Evolutionary conservation across 2,329 filamentous ascomycete species (phyloP), one percentile per base, ranked within the genome.

Genomic region (Calonectria pauciramosa): DNA sequence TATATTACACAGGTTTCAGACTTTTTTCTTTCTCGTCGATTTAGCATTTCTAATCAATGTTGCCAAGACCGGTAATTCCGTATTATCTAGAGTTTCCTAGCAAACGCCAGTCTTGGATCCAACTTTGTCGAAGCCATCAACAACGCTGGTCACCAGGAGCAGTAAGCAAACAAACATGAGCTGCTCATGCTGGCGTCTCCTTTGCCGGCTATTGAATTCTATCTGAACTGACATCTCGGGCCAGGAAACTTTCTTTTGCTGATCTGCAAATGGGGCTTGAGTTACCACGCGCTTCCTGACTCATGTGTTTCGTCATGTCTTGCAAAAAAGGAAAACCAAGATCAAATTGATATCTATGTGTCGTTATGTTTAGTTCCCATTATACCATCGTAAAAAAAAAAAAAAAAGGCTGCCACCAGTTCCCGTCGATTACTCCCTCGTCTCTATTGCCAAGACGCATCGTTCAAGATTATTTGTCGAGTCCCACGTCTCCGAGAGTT

Each of bases 261-360:
- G 32, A 38, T 38, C 34, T 16, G 3, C 32, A 10, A 41, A 26
- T 23, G 9, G 9, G 23, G 14, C 34, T 23, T 11, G n/a, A 38
- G 56, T 16, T 28, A 26, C 18, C 18, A 30, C 20, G 9, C 3
- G 16, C 20, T 11, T 7, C 8, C 38, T 63, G 34, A 63, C 36
- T 26, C 34, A 18, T 20, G 26, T 20, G 14, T 38, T 28, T 38
- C 23, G 36, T 38, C 26, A 63, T 28, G 4, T 41, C 34, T 28
- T 63, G 36, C 56, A 5, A 41, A 23, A 23, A 63, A 34, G 13
- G 7, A 26, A 63, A 41, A 63, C 38, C 16, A 59, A 63, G 34
- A 30, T 41, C 56, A 63, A 63, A 63, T 63, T 63, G 56, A 63
- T 63, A 63, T 63, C 36, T 41, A 34, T 36, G 23, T 38, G 56